Evolutionary conservation across 1,284 basidiomycete genomes (phyloP).

Genomic region (Singerocomus inundabilis): DNA sequence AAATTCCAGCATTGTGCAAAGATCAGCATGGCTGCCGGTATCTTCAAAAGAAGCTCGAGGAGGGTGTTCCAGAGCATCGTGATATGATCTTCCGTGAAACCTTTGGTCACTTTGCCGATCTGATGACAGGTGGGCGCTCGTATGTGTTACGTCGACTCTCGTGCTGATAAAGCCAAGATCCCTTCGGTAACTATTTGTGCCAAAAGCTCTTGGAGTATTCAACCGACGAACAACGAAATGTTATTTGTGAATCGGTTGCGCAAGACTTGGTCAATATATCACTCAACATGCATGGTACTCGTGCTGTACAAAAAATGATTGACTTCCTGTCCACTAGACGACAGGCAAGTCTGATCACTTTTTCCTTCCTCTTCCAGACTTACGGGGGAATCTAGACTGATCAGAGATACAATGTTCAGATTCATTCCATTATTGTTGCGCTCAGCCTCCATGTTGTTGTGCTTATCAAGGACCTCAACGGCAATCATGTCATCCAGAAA

Average conservation of each 20-base stretch:
- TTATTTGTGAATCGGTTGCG: constrained; percentile 97
- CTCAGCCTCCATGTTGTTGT: constrained; percentile 98
- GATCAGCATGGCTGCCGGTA: constrained; percentile 99
- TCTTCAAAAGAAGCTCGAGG: constrained; percentile 98
- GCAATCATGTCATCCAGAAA: constrained; percentile 99
- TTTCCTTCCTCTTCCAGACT: constrained; percentile 39
- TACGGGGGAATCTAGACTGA: constrained; percentile 62
- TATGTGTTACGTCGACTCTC: constrained; percentile 2
- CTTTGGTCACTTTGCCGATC: constrained; percentile 95
- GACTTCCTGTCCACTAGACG: constrained; percentile 96
- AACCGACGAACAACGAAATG: constrained; percentile 95
- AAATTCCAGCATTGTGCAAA: constrained; percentile 93
- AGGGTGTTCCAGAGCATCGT: constrained; percentile 89
- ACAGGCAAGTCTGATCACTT: constrained; percentile 62
- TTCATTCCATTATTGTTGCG: constrained; percentile 95
- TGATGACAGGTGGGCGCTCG: constrained; percentile 82
- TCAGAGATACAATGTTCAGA: constrained; percentile 82
- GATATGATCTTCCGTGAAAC: constrained; percentile 99
- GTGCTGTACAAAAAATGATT: constrained; percentile 99
- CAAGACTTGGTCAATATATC: constrained; percentile 98
- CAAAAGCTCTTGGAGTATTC: constrained; percentile 98
- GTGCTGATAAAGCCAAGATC: constrained; percentile 56
- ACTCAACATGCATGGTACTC: constrained; percentile 99
- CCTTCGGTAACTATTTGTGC: constrained; percentile 99
- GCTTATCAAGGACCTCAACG: constrained; percentile 99